Evolutionary conservation across 2,329 filamentous ascomycete species (phyloP).

Genomic region (Sporothrix dimorphospora): DNA sequence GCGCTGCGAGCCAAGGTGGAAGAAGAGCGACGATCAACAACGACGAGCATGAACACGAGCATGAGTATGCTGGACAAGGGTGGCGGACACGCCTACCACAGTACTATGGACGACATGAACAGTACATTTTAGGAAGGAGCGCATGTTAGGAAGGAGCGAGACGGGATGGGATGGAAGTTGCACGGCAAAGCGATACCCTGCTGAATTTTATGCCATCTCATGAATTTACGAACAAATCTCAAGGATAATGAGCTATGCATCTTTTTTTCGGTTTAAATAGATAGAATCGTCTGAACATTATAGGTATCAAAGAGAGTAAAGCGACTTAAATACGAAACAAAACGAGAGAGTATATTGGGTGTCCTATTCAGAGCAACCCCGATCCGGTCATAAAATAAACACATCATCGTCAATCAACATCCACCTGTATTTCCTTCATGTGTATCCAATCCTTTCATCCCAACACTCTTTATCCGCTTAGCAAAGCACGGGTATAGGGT

Average conservation of each 20-base stretch:
- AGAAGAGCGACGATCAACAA: constrained; percentile 27
- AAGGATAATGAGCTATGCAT: background rate
- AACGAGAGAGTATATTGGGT: background rate
- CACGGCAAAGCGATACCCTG: background rate
- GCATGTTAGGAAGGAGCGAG: background rate
- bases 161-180: no score
- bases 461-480: background rate
- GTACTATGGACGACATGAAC: background rate
- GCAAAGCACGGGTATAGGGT: background rate
- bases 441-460: background rate
- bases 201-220: background rate
- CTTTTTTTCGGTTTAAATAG: background rate
- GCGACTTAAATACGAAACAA: background rate
- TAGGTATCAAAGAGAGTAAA: background rate
- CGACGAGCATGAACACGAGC: constrained; percentile 12
- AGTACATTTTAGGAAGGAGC: constrained; percentile 4
- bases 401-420: background rate
- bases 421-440: background rate
- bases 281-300: background rate
- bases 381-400: background rate
- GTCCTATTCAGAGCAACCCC: background rate
- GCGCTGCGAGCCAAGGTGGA: constrained; percentile 40
- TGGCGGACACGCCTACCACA: background rate
- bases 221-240: background rate
- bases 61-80: constrained; percentile 3